Base-by-base conservation (phyloP, 2,329 filamentous ascomycete genomes). In the Clonostachys solani region DNA sequence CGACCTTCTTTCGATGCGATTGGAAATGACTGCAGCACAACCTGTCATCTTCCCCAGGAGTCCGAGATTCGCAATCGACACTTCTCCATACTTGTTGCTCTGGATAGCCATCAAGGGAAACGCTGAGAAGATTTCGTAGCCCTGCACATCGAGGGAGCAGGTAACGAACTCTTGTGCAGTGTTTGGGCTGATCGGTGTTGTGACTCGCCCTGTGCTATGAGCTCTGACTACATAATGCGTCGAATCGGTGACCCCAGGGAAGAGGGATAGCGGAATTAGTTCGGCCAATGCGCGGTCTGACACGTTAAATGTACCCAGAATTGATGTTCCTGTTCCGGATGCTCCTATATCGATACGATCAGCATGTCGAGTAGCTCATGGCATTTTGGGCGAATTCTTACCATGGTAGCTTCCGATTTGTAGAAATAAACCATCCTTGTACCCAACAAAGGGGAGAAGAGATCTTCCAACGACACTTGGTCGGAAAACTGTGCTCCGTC, bases 1-100 rank as follows among this genome's bases (percentile, higher is more conserved):
- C 8, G 54, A 60, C 5, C 57, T 58, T 40, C 84, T 61, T 34
- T 76, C 77, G 41, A 84, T 76, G 29, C 78, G 74, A n/a, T 73
- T 84, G 36, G 73, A 75, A 2, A 86, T 71, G 8, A 96, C 77
- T 0, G 90, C 91, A 2, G 89, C 91, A 1, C 86, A 83, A 1
- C 91, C 92, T 0, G 90, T 90, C 88, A 97, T 95, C 65, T 96
- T 96, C 3, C 80, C 87, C 5, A 95, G 54, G 3, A 97, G 71
- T 1, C 92, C 92, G 1, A 97, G 65, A 16, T 86, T 83, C 1
- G 89, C 83, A 2, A 92, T 72, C 40, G 68, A 68, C 1, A 85
- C 69, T 6, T 53, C 43, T 2, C 52, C 53, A 34, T 56, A 50
- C 18, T 56, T 57, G 17, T 62, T 52, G n/a, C 68, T 69, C 2